Evolutionary conservation across 2,329 filamentous ascomycete species (phyloP), one percentile per base, ranked within the genome.

Genomic region (Neopestalotiopsis sp.): DNA sequence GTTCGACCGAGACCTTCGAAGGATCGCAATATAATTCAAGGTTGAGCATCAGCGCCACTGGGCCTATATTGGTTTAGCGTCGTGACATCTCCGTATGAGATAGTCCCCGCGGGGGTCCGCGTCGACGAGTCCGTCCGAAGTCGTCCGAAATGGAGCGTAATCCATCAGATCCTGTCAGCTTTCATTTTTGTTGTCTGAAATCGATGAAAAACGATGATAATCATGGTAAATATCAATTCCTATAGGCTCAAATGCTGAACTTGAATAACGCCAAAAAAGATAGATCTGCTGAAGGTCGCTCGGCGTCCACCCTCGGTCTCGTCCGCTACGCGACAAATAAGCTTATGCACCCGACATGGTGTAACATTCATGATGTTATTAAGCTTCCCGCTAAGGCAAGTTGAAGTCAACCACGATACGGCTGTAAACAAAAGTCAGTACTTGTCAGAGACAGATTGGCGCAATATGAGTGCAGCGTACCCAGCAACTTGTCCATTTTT

Each of bases 361-460:
- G 45, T n/a, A 52, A 12, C 45, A 52, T 17, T n/a, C 45, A 52
- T 52, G 17, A 17, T n/a, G 17, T 7, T 17, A 52, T 52, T 20
- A 52, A 52, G 45, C 17, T 52, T 52, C 4, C n/a, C 45, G 14
- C 65, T 40, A 68, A 28, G 61, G 62, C 10, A 68, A 20, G 59
- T 67, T 69, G 49, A 69, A 69, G 32, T 69, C 68, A 20, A 69
- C 68, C 17, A 69, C 68, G 34, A 69, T 69, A 40, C 68, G 68
- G n/a, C 68, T 69, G 30, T 69, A 17, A 14, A 40, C 58, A 63
- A 20, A 7, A 42, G 20, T 42, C 17, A 63, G 40, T 14, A 38
- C 24, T 59, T n/a, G n/a, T 6, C 34, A 38, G 34, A 59, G 20
- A 38, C 52, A 32, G 24, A 30, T 13, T 9, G 24, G 30, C 9